phyloP scores from a whole-genome alignment of 176 grass and related monocot species.

The Hyparrhenia diplandra region DNA sequence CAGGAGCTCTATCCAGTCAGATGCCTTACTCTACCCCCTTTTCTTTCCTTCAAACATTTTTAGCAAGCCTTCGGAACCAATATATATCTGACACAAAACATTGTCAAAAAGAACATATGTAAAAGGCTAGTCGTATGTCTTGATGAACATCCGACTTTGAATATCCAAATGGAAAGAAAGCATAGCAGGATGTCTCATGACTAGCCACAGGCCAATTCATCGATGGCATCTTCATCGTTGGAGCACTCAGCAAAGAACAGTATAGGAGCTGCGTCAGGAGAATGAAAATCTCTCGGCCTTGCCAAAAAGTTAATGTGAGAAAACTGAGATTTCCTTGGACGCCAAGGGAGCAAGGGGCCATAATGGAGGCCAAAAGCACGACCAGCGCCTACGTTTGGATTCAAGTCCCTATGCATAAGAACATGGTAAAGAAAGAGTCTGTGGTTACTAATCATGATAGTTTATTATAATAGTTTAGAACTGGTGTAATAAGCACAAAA shows the following conservation, averaged over 20 bases:
- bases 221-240: background rate
- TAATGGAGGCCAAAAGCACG: background rate
- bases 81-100: background rate
- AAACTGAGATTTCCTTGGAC: background rate
- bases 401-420: constrained; percentile 11
- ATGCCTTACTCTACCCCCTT: background rate
- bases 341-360: background rate
- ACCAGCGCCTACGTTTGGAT: background rate
- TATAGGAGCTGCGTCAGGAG: background rate
- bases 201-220: background rate
- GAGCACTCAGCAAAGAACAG: constrained; percentile 16
- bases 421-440: background rate
- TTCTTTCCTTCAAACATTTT: background rate
- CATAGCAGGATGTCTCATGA: background rate
- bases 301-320: constrained; percentile 30
- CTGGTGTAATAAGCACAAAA: background rate
- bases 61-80: too few species aligned
- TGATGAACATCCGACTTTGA: background rate
- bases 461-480: background rate
- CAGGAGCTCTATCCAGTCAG: background rate
- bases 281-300: background rate
- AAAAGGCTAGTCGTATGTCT: background rate
- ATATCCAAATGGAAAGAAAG: background rate
- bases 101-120: background rate
- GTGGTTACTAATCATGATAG: background rate